These are phyloP conservation scores for Lodderomyces metapsilosis DNA, from an alignment of 1,139 yeast genomes.

Conservation along the genomic window DNA sequence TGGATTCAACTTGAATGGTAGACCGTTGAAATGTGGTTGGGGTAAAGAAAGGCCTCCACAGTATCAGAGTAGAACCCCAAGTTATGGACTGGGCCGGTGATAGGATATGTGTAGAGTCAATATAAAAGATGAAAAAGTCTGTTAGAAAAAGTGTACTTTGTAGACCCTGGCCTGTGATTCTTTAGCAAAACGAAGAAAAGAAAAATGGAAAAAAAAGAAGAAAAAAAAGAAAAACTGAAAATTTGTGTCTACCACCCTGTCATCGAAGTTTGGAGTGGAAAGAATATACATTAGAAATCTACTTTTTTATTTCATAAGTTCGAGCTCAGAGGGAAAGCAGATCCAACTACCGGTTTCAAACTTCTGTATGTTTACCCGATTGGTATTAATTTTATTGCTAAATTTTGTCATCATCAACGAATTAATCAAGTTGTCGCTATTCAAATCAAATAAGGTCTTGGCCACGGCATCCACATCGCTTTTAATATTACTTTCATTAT, in stretches of 20 bases:
- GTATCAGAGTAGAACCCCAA: conserved; percentile 14
- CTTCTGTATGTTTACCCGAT: neutral
- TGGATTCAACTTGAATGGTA: conserved; percentile 74
- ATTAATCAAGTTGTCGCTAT: conserved; percentile 12
- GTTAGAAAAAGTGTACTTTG: neutral
- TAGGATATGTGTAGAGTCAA: neutral
- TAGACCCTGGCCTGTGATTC: too few relatives aligned
- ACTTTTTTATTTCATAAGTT: too few relatives aligned
- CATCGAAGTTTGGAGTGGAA: neutral
- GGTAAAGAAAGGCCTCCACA: conserved; percentile 64
- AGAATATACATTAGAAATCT: too few relatives aligned
- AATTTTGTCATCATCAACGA: conserved; percentile 9
- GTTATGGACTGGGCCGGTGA: neutral
- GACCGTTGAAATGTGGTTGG: conserved; percentile 86
- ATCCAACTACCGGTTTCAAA: too few relatives aligned
- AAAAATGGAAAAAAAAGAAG: neutral
- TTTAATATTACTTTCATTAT: conserved; percentile 11
- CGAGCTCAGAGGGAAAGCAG: too few relatives aligned
- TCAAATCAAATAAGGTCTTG: conserved; percentile 11
- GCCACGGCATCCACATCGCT: conserved; percentile 13
- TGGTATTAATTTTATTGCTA: conserved; percentile 8
- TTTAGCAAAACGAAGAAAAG: too few relatives aligned
- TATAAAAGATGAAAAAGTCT: neutral
- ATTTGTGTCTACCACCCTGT: neutral
- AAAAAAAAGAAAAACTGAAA: neutral